phyloP scores from a whole-genome alignment of 1,284 basidiomycete genomes.

The Ganoderma meredithae region DNA sequence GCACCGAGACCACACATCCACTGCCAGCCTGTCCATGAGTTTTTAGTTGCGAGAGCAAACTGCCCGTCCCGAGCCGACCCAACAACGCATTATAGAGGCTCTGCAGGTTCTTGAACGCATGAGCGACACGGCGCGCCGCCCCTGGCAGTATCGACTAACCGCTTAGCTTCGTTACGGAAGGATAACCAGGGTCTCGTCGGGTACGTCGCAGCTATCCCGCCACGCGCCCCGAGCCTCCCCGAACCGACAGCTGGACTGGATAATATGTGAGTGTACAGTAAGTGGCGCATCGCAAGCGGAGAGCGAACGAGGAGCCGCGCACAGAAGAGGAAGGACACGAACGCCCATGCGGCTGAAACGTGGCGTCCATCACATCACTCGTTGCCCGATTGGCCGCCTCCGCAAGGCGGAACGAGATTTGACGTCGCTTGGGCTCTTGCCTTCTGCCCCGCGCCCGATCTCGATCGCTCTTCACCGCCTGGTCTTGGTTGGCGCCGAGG shows the following conservation, averaged over 20 bases:
- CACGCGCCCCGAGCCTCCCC: background rate
- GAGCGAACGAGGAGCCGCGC: background rate
- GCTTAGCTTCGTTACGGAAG: background rate
- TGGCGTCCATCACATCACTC: background rate
- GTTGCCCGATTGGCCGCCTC: background rate
- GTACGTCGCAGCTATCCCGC: background rate
- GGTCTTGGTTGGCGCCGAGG: background rate
- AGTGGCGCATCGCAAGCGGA: background rate
- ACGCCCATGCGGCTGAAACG: constrained; percentile 1
- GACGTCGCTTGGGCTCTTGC: background rate
- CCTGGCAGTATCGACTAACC: background rate
- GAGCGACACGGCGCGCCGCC: background rate
- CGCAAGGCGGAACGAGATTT: background rate
- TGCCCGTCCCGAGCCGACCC: background rate
- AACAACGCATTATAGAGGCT: too few relatives aligned
- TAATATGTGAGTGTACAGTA: background rate
- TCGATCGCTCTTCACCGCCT: constrained; percentile 6
- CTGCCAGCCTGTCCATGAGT: background rate
- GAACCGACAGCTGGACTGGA: background rate
- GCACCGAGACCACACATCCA: background rate
- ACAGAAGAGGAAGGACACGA: background rate
- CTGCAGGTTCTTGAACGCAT: background rate
- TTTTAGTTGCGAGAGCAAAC: background rate
- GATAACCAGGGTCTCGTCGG: background rate
- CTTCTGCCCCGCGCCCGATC: constrained; percentile 1